These are phyloP conservation scores for Aspergillus sp. DNA, from an alignment of 2,329 filamentous ascomycete species.

Conservation along the genomic window DNA sequence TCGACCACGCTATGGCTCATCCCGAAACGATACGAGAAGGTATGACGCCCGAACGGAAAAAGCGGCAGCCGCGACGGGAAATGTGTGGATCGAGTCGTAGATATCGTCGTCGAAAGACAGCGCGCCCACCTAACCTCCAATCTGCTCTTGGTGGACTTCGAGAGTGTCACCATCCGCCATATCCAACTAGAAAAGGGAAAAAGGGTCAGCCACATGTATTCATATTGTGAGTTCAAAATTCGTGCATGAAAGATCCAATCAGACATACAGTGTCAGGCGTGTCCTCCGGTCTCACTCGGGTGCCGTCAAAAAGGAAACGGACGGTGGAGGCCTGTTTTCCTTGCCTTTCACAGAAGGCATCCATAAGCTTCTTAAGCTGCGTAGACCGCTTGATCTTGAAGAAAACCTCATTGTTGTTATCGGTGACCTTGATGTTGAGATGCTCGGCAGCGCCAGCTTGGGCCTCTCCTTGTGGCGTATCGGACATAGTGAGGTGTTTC, in stretches of 20 bases:
- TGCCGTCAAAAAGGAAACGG: slow-evolving; percentile 94
- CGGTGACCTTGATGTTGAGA: slow-evolving; percentile 98
- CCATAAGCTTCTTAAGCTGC: slow-evolving; percentile 96
- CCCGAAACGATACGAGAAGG: background rate
- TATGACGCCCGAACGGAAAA: background rate
- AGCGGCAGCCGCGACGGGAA: background rate
- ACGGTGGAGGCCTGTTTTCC: slow-evolving; percentile 83
- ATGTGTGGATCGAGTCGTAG: background rate
- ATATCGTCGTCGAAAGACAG: background rate
- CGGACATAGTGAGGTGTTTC: slow-evolving; percentile 30
- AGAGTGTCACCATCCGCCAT: slow-evolving; percentile 96
- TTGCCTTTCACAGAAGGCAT: slow-evolving; percentile 94
- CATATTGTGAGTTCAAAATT: background rate
- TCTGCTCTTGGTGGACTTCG: slow-evolving; percentile 97
- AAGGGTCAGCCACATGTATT: background rate
- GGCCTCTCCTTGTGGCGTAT: slow-evolving; percentile 23
- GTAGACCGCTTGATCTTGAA: slow-evolving; percentile 99
- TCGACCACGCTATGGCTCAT: background rate
- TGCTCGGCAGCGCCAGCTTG: slow-evolving; percentile 65
- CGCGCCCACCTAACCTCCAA: slow-evolving; percentile 61
- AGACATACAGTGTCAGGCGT: slow-evolving; percentile 84
- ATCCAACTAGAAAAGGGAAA: slow-evolving; percentile 65
- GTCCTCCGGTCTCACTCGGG: slow-evolving; percentile 82
- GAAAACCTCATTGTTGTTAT: slow-evolving; percentile 99
- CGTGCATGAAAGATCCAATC: background rate